Base-by-base conservation (phyloP, 371 early-diverging fungal genomes). In the Capniomyces stellatus region DNA sequence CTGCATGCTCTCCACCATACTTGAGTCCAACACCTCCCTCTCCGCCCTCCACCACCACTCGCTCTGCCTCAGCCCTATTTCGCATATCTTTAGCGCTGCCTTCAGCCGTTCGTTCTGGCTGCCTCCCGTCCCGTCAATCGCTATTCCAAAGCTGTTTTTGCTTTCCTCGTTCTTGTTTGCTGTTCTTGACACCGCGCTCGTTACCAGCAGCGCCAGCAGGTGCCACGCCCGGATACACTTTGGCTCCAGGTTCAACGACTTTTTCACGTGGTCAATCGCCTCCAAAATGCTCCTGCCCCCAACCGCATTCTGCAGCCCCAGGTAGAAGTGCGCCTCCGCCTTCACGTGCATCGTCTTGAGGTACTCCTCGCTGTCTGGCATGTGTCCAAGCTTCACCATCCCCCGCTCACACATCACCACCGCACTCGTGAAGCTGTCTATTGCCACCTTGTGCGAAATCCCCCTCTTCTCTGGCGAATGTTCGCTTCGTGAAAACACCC, bases 221-320 rank as follows among this genome's bases (percentile, higher is more conserved):
- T 94, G 87, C 89, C 90, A 94, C 0, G 87, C 81, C 3, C 82
- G 73, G 28, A 83, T 67, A 52, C 81, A 73, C 1, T 64, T 55
- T 0, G 84, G 62, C 31, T 87, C 75, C 22, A 76, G 47, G 40
- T 67, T 67, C 30, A 90, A 58, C 0, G 85, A 76, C 31, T 75
- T 66, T 46, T 77, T 81, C 12, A 83, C 67, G 0, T 71, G 59
- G 15, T 59, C 57, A 13, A 85, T 75, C 2, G 92, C 90, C 41
- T 76, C 73, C 1, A 69, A 48, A 25, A 85, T 74, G 61, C 88
- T 82, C 15, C 88, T 83, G 1, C 66, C 58, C 61, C 79, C 78
- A 46, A 87, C 80, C 4, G 89, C 88, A 21, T 76, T 76, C 67
- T 87, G 83, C 19, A 87, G 64, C 0, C 86, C 89, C 15, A 87